Conservation (phyloP, 495 filamentous ascomycete genomes). For the Talaromyces proteolyticus region DNA sequence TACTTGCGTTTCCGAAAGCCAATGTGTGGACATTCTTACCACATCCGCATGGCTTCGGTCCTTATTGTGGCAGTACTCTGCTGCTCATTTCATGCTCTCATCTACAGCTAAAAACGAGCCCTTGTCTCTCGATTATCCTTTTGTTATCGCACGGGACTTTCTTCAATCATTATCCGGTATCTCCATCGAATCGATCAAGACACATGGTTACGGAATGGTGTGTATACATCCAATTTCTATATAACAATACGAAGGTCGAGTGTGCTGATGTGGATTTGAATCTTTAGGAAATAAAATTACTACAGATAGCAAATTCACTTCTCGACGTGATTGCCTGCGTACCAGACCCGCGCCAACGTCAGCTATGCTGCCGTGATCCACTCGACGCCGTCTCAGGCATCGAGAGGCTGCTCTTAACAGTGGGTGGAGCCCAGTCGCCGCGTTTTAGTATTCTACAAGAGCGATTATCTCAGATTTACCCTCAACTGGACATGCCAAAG, state of each 20-base stretch:
- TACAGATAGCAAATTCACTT: constrained; percentile 12
- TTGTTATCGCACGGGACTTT: constrained; percentile 12
- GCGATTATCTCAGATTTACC: not conserved
- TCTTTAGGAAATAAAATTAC: constrained; percentile 10
- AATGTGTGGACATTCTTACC: constrained; percentile 12
- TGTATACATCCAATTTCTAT: not conserved
- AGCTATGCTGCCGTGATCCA: constrained; percentile 7
- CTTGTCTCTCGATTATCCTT: constrained; percentile 12
- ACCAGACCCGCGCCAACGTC: constrained; percentile 7
- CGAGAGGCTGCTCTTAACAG: constrained; percentile 3
- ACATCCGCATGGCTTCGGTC: constrained; percentile 13
- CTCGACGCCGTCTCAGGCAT: constrained; percentile 10
- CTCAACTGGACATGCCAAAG: not conserved
- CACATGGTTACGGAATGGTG: constrained; percentile 16
- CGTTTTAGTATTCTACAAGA: not conserved
- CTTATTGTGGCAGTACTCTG: constrained; percentile 14
- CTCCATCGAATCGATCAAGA: constrained; percentile 8
- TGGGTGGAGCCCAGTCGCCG: not conserved
- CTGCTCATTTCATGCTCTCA: constrained; percentile 15
- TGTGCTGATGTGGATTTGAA: not conserved
- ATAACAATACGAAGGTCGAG: no score
- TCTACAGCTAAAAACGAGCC: constrained; percentile 10
- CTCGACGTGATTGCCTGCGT: constrained; percentile 12
- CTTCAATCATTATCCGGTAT: constrained; percentile 10
- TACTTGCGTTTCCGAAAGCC: constrained; percentile 6